phyloP scores from a whole-genome alignment of 176 grass and related monocot species.

The Tuctoria greenei region DNA sequence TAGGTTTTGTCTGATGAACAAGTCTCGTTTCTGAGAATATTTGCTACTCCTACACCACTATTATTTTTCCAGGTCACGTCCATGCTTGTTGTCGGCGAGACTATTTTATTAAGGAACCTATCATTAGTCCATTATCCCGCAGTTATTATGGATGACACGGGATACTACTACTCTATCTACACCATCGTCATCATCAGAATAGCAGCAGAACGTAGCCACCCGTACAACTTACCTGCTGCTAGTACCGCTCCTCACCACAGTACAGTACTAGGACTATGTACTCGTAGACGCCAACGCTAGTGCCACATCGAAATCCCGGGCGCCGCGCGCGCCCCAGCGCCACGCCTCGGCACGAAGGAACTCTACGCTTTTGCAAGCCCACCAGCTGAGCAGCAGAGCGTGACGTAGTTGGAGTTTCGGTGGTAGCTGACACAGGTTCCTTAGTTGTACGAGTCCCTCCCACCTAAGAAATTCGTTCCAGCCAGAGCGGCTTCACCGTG shows the following conservation, averaged over 20 bases:
- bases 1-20: background rate
- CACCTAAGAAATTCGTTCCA: too few relatives aligned
- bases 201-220: background rate
- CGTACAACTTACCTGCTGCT: background rate
- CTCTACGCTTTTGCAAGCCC: too few relatives aligned
- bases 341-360: too few relatives aligned
- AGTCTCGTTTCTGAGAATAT: background rate
- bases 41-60: too few relatives aligned
- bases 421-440: too few relatives aligned
- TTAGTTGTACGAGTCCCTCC: too few relatives aligned
- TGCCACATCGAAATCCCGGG: too few relatives aligned
- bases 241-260: background rate
- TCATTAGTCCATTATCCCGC: background rate
- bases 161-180: too few relatives aligned
- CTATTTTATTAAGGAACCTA: background rate
- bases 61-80: conserved; percentile 1
- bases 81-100: background rate
- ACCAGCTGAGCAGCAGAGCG: too few relatives aligned
- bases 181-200: background rate
- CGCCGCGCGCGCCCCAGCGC: too few relatives aligned
- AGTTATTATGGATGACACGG: background rate
- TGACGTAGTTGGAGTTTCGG: too few relatives aligned
- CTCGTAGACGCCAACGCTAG: background rate
- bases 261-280: background rate
- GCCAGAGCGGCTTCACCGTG: background rate